Evolutionary conservation across 2,329 filamentous ascomycete species (phyloP).

Genomic region (Neofusicoccum sp.): DNA sequence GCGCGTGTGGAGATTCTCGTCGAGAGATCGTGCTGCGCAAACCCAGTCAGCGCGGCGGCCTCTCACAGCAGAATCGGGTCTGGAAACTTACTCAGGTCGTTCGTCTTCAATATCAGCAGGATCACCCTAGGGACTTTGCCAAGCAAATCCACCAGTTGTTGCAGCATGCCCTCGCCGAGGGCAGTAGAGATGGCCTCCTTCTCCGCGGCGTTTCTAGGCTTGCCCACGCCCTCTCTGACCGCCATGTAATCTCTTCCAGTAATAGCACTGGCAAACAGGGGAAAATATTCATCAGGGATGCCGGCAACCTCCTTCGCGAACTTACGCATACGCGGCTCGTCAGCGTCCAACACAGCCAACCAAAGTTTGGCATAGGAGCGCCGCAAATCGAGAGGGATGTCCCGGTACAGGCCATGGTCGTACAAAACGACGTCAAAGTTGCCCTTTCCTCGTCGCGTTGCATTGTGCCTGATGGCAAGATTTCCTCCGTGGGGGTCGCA

Average conservation of each 20-base stretch:
- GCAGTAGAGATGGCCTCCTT: slow-evolving; percentile 84
- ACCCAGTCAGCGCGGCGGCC: not conserved
- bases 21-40: slow-evolving; percentile 72
- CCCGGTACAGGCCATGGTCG: slow-evolving; percentile 94
- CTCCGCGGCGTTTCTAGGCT: slow-evolving; percentile 70
- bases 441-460: slow-evolving; percentile 55
- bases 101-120: slow-evolving; percentile 93
- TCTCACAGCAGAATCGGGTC: not conserved
- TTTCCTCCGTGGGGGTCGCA: slow-evolving; percentile 98
- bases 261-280: slow-evolving; percentile 93
- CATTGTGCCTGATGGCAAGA: slow-evolving; percentile 83
- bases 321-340: slow-evolving; percentile 82
- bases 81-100: slow-evolving; percentile 73
- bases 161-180: slow-evolving; percentile 84
- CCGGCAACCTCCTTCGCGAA: slow-evolving; percentile 89
- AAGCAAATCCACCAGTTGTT: slow-evolving; percentile 84
- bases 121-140: slow-evolving; percentile 90
- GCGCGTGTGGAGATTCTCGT: slow-evolving; percentile 82
- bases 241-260: slow-evolving; percentile 89
- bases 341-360: slow-evolving; percentile 91
- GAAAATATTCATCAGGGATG: slow-evolving; percentile 86
- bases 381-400: slow-evolving; percentile 77
- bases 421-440: slow-evolving; percentile 98
- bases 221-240: slow-evolving; percentile 62
- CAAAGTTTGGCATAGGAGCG: slow-evolving; percentile 95